A percentile compares a stretch with the other conserved stretches of the same genome.
Conservation (phyloP, 129 eudicot species). For the Kitagawia praeruptora region DNA sequence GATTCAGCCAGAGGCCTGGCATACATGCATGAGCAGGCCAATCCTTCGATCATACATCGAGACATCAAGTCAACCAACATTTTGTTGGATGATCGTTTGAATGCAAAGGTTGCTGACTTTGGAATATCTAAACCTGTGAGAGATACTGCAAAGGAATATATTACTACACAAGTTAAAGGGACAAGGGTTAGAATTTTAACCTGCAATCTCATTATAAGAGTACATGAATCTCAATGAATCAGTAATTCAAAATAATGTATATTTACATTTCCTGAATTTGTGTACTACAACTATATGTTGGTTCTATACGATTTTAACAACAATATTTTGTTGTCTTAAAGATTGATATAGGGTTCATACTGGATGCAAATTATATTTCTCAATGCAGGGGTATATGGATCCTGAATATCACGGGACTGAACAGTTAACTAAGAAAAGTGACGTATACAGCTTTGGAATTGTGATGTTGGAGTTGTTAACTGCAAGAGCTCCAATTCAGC, state of each 20-base stretch:
- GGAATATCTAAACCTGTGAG: slow-evolving; percentile 65
- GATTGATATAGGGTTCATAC: background rate
- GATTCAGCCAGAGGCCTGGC: slow-evolving; percentile 4
- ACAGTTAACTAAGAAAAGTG: slow-evolving; percentile 70
- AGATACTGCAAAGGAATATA: slow-evolving; percentile 52
- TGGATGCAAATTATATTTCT: background rate
- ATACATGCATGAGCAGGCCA: background rate
- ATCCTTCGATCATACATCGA: slow-evolving; percentile 77
- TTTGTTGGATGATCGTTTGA: slow-evolving; percentile 47
- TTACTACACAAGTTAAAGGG: slow-evolving; percentile 81
- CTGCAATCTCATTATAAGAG: background rate
- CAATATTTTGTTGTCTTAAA: too few relatives aligned
- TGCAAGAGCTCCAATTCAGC: slow-evolving; percentile 55
- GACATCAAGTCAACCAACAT: slow-evolving; percentile 75
- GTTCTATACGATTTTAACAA: too few relatives aligned
- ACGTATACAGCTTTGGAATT: slow-evolving; percentile 78
- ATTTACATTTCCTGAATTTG: too few relatives aligned
- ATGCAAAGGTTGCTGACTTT: slow-evolving; percentile 85
- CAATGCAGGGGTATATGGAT: slow-evolving; percentile 67
- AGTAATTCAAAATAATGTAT: background rate
- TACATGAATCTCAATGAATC: background rate
- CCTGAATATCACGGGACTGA: slow-evolving; percentile 80
- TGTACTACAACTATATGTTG: too few relatives aligned
- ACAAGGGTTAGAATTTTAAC: slow-evolving; percentile 48
- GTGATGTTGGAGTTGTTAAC: slow-evolving; percentile 62